Base-by-base conservation (phyloP, 768 basidiomycete species). In the Mycena galopus region DNA sequence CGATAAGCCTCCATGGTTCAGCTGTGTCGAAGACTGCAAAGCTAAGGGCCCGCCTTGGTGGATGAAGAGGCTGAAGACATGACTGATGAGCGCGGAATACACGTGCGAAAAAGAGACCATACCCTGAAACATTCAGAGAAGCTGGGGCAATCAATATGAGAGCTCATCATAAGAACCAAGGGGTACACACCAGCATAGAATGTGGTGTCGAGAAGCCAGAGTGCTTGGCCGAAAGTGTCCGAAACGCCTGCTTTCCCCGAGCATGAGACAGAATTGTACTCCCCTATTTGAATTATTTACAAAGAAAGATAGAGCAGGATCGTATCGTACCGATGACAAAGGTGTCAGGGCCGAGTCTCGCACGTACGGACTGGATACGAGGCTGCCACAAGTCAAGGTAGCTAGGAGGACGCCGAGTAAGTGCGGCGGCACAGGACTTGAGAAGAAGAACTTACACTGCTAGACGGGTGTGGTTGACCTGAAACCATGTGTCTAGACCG, bases 371-470 rank as follows among this genome's bases (percentile, higher is more conserved):
- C 35, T 82, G 79, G 35, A 89, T 88, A 33, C 88, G 83, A 3
- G 87, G 88, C 75, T 88, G 88, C 87, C 88, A 89, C 51, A 88
- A 79, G 75, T 89, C 88, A n/a, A 88, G 81, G 75, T 85, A 88
- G 74, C 88, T 89, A 55, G 53, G n/a, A 60, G 59, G 23, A 61
- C 5, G 65, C 61, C 19, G 44, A 47, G 21, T 12, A 55, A 67
- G 25, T 27, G 14, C 32, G 19, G 12, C 44, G 17, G 3, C n/a
- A 17, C 6, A 17, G 12, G 63, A 25, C 14, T 25, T 23, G 47
- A 12, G 30, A 23, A 12, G 30, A 23, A 30, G n/a, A 39, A 75
- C 84, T 51, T 73, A 89, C 86, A 83, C 77, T 51, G 85, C 87
- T 11, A 88, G 77, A 66, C 88, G 84, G 16, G 86, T 89, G 69